phyloP scores from a whole-genome alignment of 192 early-diverging fungal genomes.

The Backusella parvicylindrica region DNA sequence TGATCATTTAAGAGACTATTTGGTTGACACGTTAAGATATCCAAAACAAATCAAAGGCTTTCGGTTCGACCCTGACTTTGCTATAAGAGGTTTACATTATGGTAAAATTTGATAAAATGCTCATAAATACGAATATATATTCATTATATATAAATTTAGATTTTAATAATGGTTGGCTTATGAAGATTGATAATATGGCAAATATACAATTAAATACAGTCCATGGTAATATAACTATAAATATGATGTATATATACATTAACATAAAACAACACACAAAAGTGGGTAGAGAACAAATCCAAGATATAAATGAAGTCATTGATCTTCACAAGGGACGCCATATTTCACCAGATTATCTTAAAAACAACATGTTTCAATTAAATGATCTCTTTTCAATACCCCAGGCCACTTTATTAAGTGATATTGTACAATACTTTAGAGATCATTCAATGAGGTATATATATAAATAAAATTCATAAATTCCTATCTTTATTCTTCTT shows the following conservation, averaged over 20 bases:
- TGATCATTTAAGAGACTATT: constrained; percentile 51
- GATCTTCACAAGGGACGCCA: constrained; percentile 55
- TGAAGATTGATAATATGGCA: constrained; percentile 60
- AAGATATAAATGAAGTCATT: constrained; percentile 48
- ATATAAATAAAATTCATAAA: too few species aligned
- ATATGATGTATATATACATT: too few species aligned
- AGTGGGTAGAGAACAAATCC: constrained; percentile 56
- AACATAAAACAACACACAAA: not conserved
- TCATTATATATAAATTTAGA: constrained; percentile 25
- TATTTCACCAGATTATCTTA: constrained; percentile 53
- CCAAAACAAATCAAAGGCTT: constrained; percentile 37
- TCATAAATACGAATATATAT: not conserved
- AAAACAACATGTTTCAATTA: constrained; percentile 53
- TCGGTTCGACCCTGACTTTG: constrained; percentile 53
- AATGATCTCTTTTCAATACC: constrained; percentile 61
- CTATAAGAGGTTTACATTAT: constrained; percentile 58
- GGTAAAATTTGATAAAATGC: constrained; percentile 20
- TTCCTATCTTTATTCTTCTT: not conserved
- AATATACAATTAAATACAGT: constrained; percentile 57
- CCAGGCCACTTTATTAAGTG: constrained; percentile 50
- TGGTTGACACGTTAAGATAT: constrained; percentile 52
- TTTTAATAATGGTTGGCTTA: constrained; percentile 51
- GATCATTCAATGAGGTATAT: constrained; percentile 45
- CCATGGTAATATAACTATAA: too few species aligned
- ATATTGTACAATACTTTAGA: constrained; percentile 58